These are phyloP conservation scores for Arachnomyces sp. DNA, from an alignment of 2,329 filamentous ascomycete species.

Conservation along the genomic window DNA sequence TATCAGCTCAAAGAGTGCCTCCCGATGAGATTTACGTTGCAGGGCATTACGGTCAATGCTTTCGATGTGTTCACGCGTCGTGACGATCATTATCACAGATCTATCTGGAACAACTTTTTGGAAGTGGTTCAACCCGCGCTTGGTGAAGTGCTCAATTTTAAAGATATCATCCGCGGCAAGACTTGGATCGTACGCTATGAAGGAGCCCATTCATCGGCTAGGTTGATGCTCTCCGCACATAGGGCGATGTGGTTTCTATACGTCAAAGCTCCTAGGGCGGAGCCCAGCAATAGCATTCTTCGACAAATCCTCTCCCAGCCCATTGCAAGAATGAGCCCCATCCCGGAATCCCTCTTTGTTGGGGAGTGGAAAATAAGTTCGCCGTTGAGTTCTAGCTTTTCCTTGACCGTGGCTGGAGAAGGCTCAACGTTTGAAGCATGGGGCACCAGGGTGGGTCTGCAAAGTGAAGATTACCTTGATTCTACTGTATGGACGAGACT, in stretches of 20 bases:
- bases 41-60: conserved; percentile 18
- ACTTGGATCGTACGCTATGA: conserved; percentile 38
- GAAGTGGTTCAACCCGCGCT: conserved; percentile 18
- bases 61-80: conserved; percentile 12
- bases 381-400: conserved; percentile 28
- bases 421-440: conserved; percentile 28
- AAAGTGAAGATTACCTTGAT: conserved; percentile 27
- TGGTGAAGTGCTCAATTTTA: conserved; percentile 25
- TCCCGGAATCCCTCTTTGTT: conserved; percentile 20
- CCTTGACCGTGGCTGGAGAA: conserved; percentile 28
- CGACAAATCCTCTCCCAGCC: conserved; percentile 39
- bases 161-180: conserved; percentile 23
- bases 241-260: conserved; percentile 42
- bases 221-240: conserved; percentile 26
- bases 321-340: conserved; percentile 40
- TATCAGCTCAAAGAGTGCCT: conserved; percentile 33
- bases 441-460: conserved; percentile 33
- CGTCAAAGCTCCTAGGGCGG: conserved; percentile 31
- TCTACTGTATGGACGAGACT: conserved; percentile 40
- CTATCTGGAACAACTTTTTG: conserved; percentile 9
- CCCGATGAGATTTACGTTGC: conserved; percentile 34
- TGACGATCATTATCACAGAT: no score
- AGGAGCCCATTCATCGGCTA: conserved; percentile 30
- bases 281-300: conserved; percentile 31
- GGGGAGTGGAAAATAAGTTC: conserved; percentile 40